A percentile compares a stretch with the other conserved stretches of the same genome.
Conservation (phyloP, 441 rosid genomes). For the Viola pubescens region DNA sequence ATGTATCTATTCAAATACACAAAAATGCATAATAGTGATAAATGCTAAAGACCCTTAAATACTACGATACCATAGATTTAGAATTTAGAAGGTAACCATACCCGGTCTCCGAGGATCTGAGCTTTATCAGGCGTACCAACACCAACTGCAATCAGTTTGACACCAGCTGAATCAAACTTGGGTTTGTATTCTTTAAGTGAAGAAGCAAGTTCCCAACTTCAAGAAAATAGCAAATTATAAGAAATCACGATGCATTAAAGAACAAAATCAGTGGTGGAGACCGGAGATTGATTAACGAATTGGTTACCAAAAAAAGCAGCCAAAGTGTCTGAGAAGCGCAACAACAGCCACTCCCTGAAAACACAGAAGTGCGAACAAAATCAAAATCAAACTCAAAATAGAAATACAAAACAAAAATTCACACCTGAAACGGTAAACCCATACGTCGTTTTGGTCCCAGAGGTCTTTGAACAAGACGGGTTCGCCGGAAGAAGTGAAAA, state of each 20-base stretch:
- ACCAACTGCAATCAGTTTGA: constrained; percentile 68
- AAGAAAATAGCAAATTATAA: too few relatives aligned
- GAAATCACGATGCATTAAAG: too few relatives aligned
- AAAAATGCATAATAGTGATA: too few relatives aligned
- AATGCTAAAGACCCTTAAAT: too few relatives aligned
- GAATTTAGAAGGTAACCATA: constrained; percentile 14
- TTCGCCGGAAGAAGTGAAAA: too few relatives aligned
- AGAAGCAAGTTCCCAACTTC: constrained; percentile 77
- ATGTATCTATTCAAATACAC: too few relatives aligned
- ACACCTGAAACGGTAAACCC: too few relatives aligned
- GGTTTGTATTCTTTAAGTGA: constrained; percentile 51
- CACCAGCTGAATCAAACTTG: constrained; percentile 68
- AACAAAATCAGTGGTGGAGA: too few relatives aligned
- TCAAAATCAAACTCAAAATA: not conserved
- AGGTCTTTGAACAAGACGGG: too few relatives aligned
- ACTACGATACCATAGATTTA: too few relatives aligned
- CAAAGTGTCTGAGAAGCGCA: constrained; percentile 77
- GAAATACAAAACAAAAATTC: not conserved
- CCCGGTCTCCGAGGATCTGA: constrained; percentile 57
- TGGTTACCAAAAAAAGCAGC: constrained; percentile 67
- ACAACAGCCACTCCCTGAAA: constrained; percentile 67
- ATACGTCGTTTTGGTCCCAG: too few relatives aligned
- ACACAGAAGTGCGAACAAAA: not conserved
- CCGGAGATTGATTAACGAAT: too few relatives aligned
- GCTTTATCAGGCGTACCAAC: constrained; percentile 78